These are phyloP conservation scores for Phanerochaete carnosa DNA, from an alignment of 768 basidiomycete genomes.

Conservation along the genomic window DNA sequence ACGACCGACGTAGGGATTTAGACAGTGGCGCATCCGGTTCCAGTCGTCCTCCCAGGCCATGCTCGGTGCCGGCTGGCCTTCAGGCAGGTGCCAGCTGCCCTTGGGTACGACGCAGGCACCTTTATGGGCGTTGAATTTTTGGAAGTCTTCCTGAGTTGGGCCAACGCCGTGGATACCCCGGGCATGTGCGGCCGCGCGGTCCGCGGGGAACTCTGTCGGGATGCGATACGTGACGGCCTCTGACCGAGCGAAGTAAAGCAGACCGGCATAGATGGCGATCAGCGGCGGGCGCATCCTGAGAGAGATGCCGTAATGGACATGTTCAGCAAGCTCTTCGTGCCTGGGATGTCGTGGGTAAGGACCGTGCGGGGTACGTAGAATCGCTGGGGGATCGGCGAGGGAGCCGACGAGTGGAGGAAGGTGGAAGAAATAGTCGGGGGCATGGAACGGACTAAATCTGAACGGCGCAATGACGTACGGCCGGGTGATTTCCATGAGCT, in stretches of 20 bases:
- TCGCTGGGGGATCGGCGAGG: constrained; percentile 20
- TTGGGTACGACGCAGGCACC: constrained; percentile 28
- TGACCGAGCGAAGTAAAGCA: constrained; percentile 58
- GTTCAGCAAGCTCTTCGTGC: constrained; percentile 9
- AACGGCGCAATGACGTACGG: constrained; percentile 40
- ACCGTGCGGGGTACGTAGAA: constrained; percentile 39
- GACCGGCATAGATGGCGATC: constrained; percentile 53
- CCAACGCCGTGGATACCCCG: constrained; percentile 3
- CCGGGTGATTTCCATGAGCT: constrained; percentile 32
- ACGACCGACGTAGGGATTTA: constrained; percentile 29
- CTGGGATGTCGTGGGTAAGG: constrained; percentile 45
- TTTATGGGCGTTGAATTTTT: constrained; percentile 47
- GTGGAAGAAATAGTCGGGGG: constrained; percentile 57
- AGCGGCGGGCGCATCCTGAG: constrained; percentile 38
- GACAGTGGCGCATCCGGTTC: constrained; percentile 49
- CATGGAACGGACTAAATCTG: constrained; percentile 54
- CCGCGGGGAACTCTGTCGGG: constrained; percentile 33
- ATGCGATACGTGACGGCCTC: constrained; percentile 45
- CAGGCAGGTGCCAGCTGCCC: constrained; percentile 25
- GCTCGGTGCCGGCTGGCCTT: constrained; percentile 31
- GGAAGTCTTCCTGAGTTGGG: constrained; percentile 58
- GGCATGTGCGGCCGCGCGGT: constrained; percentile 29
- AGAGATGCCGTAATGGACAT: constrained; percentile 22
- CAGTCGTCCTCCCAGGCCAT: constrained; percentile 54
- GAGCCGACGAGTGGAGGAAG: constrained; percentile 41